These are phyloP conservation scores for Colletotrichum sp. DNA, from an alignment of 2,329 filamentous ascomycete species.

Conservation along the genomic window DNA sequence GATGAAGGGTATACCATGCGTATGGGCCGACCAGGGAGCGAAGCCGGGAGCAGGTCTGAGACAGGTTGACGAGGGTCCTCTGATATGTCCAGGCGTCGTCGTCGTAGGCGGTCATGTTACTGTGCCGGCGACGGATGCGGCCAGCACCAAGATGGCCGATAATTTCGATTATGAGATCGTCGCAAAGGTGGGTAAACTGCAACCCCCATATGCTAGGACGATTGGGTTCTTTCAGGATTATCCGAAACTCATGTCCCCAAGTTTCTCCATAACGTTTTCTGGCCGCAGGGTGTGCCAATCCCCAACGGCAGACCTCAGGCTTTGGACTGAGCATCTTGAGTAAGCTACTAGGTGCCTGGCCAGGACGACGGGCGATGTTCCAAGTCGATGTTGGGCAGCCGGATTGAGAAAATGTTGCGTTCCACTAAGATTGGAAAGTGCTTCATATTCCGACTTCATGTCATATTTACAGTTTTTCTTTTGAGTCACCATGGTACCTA, in stretches of 20 bases:
- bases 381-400: background rate
- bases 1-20: background rate
- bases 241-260: background rate
- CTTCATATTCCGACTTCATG: background rate
- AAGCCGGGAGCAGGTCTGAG: background rate
- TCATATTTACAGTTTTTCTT: background rate
- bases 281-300: background rate
- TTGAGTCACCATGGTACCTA: background rate
- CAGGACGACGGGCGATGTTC: background rate
- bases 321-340: background rate
- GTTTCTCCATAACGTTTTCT: accelerated
- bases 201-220: background rate
- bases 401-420: background rate
- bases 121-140: background rate
- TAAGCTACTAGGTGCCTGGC: background rate
- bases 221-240: background rate
- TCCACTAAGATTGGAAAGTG: accelerated
- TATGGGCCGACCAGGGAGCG: background rate
- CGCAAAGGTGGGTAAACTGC: background rate
- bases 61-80: background rate
- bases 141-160: background rate
- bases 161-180: background rate
- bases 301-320: too few relatives aligned
- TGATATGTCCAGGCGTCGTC: background rate
- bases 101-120: background rate